Percentiles rank a stretch among this genome's conserved stretches.
Conservation (phyloP, 1,284 basidiomycete species). For the Leccinum solheimii region DNA sequence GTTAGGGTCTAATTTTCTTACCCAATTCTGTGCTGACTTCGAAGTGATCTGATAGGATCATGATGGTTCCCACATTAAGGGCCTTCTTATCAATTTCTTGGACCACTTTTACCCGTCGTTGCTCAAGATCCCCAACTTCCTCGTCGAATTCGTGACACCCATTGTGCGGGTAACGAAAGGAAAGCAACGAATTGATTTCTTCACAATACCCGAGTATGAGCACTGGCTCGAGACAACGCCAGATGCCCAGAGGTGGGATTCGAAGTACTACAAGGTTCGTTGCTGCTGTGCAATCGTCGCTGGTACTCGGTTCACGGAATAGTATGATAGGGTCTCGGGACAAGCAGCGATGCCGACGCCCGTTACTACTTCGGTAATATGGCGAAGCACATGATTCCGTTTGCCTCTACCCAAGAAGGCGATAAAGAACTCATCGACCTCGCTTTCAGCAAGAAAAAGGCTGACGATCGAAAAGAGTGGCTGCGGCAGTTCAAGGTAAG, state of each 20-base stretch:
- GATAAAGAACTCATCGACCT: conserved; percentile 94
- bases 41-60: conserved; percentile 71
- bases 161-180: conserved; percentile 94
- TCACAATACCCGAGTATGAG: conserved; percentile 97
- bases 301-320: conserved; percentile 1
- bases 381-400: conserved; percentile 92
- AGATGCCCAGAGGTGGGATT: conserved; percentile 83
- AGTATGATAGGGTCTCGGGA: conserved; percentile 84
- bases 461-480: conserved; percentile 99
- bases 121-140: conserved; percentile 87
- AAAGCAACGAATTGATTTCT: conserved; percentile 84
- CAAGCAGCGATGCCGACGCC: conserved; percentile 85
- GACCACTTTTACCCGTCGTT: conserved; percentile 98
- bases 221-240: conserved; percentile 85
- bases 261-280: conserved; percentile 95
- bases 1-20: conserved; percentile 41
- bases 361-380: conserved; percentile 94
- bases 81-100: conserved; percentile 96
- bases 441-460: conserved; percentile 99
- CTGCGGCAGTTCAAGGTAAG: conserved; percentile 85
- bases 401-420: conserved; percentile 74
- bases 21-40: conserved; percentile 12
- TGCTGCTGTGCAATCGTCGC: neutral
- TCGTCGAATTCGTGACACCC: conserved; percentile 98
- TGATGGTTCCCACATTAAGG: conserved; percentile 99